Percentiles rank a stretch among this genome's conserved stretches.
phyloP scores from a whole-genome alignment of 108 stramenopile species.

The Skeletonema grethae region DNA sequence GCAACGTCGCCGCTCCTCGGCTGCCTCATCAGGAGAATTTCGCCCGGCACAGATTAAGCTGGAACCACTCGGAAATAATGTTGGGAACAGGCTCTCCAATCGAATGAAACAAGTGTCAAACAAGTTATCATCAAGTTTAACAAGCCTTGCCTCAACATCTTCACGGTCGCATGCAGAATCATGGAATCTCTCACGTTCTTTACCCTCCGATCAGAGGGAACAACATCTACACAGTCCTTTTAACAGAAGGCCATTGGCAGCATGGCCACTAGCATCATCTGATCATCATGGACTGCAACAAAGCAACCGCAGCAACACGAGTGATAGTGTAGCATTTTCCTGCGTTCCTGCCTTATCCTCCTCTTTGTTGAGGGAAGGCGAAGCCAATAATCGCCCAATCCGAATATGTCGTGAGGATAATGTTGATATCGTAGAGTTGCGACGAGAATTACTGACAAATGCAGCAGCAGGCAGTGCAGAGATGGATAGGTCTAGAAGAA shows the following conservation, averaged over 20 bases:
- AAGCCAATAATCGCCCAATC: neutral
- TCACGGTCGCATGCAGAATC: neutral
- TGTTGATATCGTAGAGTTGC: neutral
- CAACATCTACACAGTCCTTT: neutral
- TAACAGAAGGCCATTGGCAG: neutral
- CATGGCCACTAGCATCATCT: neutral
- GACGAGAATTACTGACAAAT: neutral
- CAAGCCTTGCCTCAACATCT: too few relatives aligned
- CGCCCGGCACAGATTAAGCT: neutral
- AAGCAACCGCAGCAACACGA: too few relatives aligned
- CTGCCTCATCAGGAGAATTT: neutral
- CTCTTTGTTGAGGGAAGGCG: neutral
- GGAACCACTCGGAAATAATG: neutral
- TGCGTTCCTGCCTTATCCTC: neutral
- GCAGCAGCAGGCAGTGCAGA: neutral
- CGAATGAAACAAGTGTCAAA: neutral
- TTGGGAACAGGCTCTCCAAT: neutral
- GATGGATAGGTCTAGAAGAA: neutral
- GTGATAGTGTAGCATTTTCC: too few relatives aligned
- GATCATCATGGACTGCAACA: neutral
- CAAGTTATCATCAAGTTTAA: neutral
- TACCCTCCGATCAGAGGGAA: neutral
- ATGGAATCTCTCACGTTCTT: neutral
- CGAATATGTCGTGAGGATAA: conserved; percentile 4
- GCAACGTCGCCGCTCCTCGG: neutral